Evolutionary conservation across 2,329 filamentous ascomycete species (phyloP), one percentile per base, ranked within the genome.

Genomic region (Fusarium haematococcum): DNA sequence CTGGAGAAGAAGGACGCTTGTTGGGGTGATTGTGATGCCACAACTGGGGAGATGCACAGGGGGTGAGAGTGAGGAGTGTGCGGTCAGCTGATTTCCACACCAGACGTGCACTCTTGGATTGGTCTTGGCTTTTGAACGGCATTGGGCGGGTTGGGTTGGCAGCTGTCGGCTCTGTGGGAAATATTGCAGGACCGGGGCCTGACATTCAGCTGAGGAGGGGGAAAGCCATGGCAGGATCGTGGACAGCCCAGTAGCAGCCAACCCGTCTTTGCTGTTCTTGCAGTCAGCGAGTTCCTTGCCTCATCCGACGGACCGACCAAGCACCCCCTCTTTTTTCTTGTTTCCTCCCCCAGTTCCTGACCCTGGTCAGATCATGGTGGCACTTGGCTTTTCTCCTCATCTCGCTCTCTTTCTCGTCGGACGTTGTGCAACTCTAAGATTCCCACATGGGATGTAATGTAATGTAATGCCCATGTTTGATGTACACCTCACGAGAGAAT

Each of bases 301-400:
- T 18, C 30, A 32, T 33, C 50, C 54, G 54, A 57, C 33, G 54
- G 54, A 37, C 54, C 54, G 54, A 57, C 30, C 52, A 57, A 20
- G 10, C 27, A 11, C 18, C 23, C 43, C 23, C 23, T 25, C 58
- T 48, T 60, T 23, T 61, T 30, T 14, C 18, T 37, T 18, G n/a
- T 37, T 35, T n/a, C n/a, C 32, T 35, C 52, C 32, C 32, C 20
- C 27, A 11, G 18, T 33, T 62, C 32, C 37, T 59, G 59, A n/a
- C 23, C n/a, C 54, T 33, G 37, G 50, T 73, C 59, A 35, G 59
- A 30, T 32, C 71, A 74, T 61, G n/a, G 48, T 32, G 13, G 27
- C 60, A 65, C 32, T 25, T 25, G 16, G 35, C 41, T 25, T 50
- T n/a, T 56, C 6, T 16, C 18, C 16, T 37, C 30, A 30, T 18